Evolutionary conservation across 2,329 filamentous ascomycete species (phyloP).

Genomic region (Exophiala sp.): DNA sequence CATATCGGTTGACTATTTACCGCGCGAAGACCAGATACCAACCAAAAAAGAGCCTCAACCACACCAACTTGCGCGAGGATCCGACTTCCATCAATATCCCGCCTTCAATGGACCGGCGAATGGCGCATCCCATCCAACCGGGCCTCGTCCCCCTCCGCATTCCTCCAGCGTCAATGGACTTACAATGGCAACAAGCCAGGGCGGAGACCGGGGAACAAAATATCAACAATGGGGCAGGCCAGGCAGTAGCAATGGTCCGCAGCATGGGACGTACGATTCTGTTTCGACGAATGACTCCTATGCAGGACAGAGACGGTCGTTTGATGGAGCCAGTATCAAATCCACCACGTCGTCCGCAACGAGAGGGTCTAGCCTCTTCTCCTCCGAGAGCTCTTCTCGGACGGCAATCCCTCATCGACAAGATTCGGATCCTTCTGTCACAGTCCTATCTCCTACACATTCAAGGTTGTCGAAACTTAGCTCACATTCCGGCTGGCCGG

Average conservation of each 20-base stretch:
- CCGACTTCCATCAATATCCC: slow-evolving; percentile 88
- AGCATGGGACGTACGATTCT: slow-evolving; percentile 59
- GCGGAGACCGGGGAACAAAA: slow-evolving; percentile 63
- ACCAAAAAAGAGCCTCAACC: slow-evolving; percentile 66
- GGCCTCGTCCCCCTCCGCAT: slow-evolving; percentile 55
- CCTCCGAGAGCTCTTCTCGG: slow-evolving; percentile 47
- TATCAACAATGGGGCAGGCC: slow-evolving; percentile 70
- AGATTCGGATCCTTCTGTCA: slow-evolving; percentile 29
- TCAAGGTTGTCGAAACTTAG: slow-evolving; percentile 39
- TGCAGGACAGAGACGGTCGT: slow-evolving; percentile 51
- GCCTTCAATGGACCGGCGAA: slow-evolving; percentile 56
- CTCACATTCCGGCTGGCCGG: slow-evolving; percentile 39
- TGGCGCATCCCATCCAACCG: slow-evolving; percentile 53
- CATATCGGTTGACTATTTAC: slow-evolving; percentile 66
- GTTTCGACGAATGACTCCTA: slow-evolving; percentile 50
- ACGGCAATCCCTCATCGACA: slow-evolving; percentile 33
- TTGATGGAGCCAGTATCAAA: slow-evolving; percentile 61
- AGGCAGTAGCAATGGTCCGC: slow-evolving; percentile 51
- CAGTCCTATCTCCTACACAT: slow-evolving; percentile 34
- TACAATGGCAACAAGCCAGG: slow-evolving; percentile 66
- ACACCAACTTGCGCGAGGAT: slow-evolving; percentile 73
- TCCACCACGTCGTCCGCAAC: slow-evolving; percentile 56
- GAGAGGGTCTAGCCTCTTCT: slow-evolving; percentile 51
- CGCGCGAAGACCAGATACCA: slow-evolving; percentile 58
- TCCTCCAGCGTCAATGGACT: slow-evolving; percentile 38